phyloP scores from a whole-genome alignment of 176 grass and related monocot genomes.

The Oryza glumipatula region DNA sequence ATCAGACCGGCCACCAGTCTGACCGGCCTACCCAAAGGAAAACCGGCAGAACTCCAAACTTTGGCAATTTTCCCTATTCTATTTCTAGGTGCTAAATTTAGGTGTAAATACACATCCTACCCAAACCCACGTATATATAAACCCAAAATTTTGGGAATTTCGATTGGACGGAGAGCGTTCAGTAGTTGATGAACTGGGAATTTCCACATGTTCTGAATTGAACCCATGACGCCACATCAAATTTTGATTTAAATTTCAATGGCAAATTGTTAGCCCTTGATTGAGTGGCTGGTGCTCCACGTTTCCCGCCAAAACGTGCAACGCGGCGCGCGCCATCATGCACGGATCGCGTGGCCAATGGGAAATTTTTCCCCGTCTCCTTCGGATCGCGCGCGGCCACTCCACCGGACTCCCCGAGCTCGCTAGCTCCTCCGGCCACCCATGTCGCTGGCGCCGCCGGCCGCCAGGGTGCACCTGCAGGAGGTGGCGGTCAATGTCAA shows the following conservation, averaged over 20 bases:
- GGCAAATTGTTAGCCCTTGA: neutral
- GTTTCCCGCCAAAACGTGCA: slow-evolving; percentile 32
- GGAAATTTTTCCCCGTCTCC: neutral
- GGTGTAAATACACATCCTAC: too few species aligned
- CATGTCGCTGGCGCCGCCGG: slow-evolving; percentile 25
- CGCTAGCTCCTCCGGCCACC: slow-evolving; percentile 3
- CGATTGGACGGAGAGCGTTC: too few species aligned
- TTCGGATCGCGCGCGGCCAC: neutral
- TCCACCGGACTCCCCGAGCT: neutral
- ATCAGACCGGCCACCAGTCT: too few species aligned
- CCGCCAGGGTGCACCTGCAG: neutral
- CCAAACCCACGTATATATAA: too few species aligned
- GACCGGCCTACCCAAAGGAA: too few species aligned
- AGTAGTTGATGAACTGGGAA: too few species aligned
- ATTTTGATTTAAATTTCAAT: neutral
- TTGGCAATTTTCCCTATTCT: too few species aligned
- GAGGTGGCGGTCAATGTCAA: neutral
- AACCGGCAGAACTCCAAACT: too few species aligned
- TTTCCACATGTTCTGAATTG: neutral
- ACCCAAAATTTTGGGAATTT: too few species aligned
- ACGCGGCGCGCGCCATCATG: slow-evolving; percentile 20
- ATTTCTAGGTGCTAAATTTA: too few species aligned
- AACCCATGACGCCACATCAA: neutral
- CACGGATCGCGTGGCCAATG: slow-evolving; percentile 24
- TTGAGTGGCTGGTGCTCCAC: slow-evolving; percentile 33